phyloP scores from a whole-genome alignment of 148 eudicot species.

The Heliosperma pusillum region DNA sequence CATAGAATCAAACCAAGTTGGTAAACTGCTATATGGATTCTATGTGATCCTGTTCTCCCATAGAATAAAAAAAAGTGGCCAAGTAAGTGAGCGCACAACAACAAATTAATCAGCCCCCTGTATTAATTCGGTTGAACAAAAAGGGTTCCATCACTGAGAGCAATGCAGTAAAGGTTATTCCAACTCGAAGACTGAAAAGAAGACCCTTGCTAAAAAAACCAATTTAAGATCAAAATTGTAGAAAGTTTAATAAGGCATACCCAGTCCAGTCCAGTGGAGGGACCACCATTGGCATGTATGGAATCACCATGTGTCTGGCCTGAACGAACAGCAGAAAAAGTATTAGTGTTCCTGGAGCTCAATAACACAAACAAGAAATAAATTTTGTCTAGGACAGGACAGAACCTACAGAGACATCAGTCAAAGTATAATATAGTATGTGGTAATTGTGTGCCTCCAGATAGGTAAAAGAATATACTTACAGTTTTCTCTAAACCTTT shows the following conservation, averaged over 20 bases:
- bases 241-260: conserved; percentile 39
- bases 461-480: conserved; percentile 30
- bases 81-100: background rate
- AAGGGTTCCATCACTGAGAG: background rate
- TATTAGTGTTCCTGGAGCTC: conserved; percentile 6
- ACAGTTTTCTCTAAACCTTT: conserved; percentile 89
- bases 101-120: background rate
- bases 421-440: background rate
- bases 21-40: background rate
- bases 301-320: conserved; percentile 96
- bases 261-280: conserved; percentile 85
- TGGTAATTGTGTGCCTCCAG: background rate
- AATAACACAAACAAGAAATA: background rate
- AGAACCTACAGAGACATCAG: background rate
- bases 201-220: background rate
- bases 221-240: background rate
- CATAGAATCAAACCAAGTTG: background rate
- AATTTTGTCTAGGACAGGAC: background rate
- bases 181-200: background rate
- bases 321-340: conserved; percentile 32
- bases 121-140: background rate
- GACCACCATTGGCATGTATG: conserved; percentile 94
- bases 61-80: background rate
- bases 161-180: background rate
- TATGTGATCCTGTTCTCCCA: background rate